These are phyloP conservation scores for Phialocephala subalpina DNA, from an alignment of 2,329 filamentous ascomycete genomes.

Conservation along the genomic window DNA sequence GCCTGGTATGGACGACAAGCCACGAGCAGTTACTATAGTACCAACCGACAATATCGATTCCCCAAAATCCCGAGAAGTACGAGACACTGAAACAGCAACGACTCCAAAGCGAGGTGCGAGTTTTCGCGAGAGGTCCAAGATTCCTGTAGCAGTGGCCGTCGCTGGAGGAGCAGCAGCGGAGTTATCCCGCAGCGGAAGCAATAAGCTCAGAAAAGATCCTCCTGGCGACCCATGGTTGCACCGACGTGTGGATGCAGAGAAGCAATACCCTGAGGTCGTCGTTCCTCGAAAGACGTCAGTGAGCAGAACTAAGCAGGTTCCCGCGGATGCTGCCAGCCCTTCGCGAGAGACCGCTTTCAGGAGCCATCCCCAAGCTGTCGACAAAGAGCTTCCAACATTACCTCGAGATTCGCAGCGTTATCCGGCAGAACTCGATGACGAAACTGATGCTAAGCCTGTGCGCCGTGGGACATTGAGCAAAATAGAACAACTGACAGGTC, in stretches of 20 bases:
- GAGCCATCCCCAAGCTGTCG: constrained; percentile 30
- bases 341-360: constrained; percentile 31
- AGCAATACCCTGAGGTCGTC: constrained; percentile 45
- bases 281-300: constrained; percentile 37
- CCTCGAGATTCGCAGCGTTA: constrained; percentile 22
- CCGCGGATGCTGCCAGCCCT: constrained; percentile 24
- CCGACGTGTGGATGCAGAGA: constrained; percentile 53
- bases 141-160: constrained; percentile 35
- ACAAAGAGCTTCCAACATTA: constrained; percentile 35
- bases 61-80: constrained; percentile 11
- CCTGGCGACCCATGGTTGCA: constrained; percentile 59
- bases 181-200: constrained; percentile 58
- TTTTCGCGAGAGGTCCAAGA: constrained; percentile 65
- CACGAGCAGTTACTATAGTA: constrained; percentile 37
- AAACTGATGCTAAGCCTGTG: constrained; percentile 32
- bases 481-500: constrained; percentile 40
- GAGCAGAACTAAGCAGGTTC: constrained; percentile 20
- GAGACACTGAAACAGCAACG: constrained; percentile 12
- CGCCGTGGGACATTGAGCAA: constrained; percentile 41
- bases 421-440: constrained; percentile 26
- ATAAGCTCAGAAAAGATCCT: constrained; percentile 65
- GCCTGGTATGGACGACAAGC: constrained; percentile 42
- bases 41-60: constrained; percentile 28
- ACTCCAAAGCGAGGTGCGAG: constrained; percentile 60
- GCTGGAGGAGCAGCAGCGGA: constrained; percentile 25